phyloP scores from a whole-genome alignment of 441 rosid species.

The Pelargonium myrrhifolium region DNA sequence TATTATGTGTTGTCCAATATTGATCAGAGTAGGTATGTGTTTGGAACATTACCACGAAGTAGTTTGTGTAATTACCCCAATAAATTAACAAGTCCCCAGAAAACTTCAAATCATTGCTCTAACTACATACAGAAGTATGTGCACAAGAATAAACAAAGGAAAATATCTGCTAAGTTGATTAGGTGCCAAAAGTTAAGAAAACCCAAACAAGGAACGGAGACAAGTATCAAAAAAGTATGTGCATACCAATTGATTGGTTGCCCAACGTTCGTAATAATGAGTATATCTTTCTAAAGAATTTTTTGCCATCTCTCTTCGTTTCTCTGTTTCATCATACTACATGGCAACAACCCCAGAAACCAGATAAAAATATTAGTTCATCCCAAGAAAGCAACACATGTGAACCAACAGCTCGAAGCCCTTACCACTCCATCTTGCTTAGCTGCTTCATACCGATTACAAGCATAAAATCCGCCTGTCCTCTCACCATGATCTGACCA shows the following conservation, averaged over 20 bases:
- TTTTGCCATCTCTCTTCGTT: not conserved
- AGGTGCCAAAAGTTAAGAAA: too few relatives aligned
- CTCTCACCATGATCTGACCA: slow-evolving; percentile 93
- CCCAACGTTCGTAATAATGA: not conserved
- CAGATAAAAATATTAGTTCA: too few relatives aligned
- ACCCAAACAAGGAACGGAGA: too few relatives aligned
- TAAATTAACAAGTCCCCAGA: too few relatives aligned
- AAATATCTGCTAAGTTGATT: too few relatives aligned
- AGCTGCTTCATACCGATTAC: slow-evolving; percentile 84
- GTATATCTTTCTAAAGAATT: not conserved
- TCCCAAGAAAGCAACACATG: not conserved
- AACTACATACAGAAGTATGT: too few relatives aligned
- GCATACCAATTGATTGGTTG: slow-evolving; percentile 50
- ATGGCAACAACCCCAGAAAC: not conserved
- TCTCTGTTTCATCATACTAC: not conserved
- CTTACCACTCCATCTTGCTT: slow-evolving; percentile 82
- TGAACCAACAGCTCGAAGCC: not conserved
- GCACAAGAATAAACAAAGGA: too few relatives aligned
- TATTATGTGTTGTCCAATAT: too few relatives aligned
- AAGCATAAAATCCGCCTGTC: slow-evolving; percentile 94
- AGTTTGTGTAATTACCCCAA: too few relatives aligned
- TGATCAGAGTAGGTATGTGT: too few relatives aligned
- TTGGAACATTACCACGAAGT: too few relatives aligned
- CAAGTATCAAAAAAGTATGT: not conserved
- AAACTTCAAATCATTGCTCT: too few relatives aligned